Evolutionary conservation across 2,329 filamentous ascomycete species (phyloP).

Genomic region (Aplosporella prunicola): DNA sequence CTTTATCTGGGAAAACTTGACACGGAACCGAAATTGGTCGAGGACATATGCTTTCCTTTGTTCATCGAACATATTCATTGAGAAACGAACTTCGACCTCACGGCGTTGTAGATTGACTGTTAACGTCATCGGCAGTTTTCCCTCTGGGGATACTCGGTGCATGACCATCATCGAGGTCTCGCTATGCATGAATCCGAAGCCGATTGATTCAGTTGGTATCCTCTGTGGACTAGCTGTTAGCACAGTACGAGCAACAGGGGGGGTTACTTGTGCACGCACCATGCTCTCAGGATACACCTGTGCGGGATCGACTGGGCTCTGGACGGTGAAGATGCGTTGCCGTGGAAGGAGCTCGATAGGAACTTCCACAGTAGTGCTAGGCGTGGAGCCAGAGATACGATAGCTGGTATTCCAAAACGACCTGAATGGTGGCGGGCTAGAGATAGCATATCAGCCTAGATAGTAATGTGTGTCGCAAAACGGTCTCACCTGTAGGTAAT

Average conservation of each 20-base stretch:
- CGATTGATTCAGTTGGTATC: constrained; percentile 37
- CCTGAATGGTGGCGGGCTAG: neutral
- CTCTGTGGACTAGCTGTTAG: neutral
- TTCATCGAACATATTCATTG: constrained; percentile 21
- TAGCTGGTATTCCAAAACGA: neutral
- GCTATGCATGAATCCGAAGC: constrained; percentile 53
- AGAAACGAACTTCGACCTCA: constrained; percentile 38
- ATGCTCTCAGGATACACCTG: constrained; percentile 18
- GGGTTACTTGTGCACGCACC: constrained; percentile 10
- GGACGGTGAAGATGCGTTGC: neutral
- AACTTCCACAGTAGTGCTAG: neutral
- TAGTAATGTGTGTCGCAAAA: neutral
- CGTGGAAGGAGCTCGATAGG: neutral
- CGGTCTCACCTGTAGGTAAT: constrained; percentile 1
- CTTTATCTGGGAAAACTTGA: constrained; percentile 38
- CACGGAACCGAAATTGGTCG: constrained; percentile 32
- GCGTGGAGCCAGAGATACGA: neutral
- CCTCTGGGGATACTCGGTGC: constrained; percentile 33
- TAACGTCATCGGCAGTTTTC: constrained; percentile 22
- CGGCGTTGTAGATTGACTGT: constrained; percentile 35
- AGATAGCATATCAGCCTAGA: neutral
- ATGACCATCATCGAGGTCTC: constrained; percentile 51
- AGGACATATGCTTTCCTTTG: constrained; percentile 10
- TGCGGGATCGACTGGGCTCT: constrained; percentile 18
- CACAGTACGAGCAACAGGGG: neutral